A percentile compares a stretch with the other conserved stretches of the same genome.
phyloP scores from a whole-genome alignment of 495 filamentous ascomycete genomes.

The Penicillium coprophilum region DNA sequence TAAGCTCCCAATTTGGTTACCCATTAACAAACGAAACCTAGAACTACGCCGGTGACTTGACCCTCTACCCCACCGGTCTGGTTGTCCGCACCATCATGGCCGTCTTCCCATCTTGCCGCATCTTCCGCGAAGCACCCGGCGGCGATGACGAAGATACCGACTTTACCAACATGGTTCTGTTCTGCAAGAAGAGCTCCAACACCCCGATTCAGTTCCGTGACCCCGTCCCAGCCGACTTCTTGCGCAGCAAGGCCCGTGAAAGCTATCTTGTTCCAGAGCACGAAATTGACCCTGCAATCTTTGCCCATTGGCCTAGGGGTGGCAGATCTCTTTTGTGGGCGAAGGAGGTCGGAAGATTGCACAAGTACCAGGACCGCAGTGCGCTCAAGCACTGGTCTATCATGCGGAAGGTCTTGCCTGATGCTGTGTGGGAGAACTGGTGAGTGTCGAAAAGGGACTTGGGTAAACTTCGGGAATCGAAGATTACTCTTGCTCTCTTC shows the following conservation, averaged over 20 bases:
- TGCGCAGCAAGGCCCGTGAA: slow-evolving; percentile 67
- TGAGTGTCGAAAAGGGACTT: slow-evolving; percentile 38
- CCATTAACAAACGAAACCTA: slow-evolving; percentile 30
- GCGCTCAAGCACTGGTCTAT: slow-evolving; percentile 86
- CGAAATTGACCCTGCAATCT: slow-evolving; percentile 62
- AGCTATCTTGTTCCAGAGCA: slow-evolving; percentile 69
- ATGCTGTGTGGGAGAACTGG: slow-evolving; percentile 84
- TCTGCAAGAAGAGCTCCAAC: slow-evolving; percentile 48
- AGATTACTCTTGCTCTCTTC: not conserved
- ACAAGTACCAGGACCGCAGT: slow-evolving; percentile 67
- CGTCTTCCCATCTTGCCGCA: slow-evolving; percentile 76
- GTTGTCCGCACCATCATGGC: slow-evolving; percentile 69
- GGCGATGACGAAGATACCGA: slow-evolving; percentile 50
- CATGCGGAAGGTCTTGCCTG: slow-evolving; percentile 83
- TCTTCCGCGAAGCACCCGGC: slow-evolving; percentile 73
- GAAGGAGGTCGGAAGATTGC: slow-evolving; percentile 55
- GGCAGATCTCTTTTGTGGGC: slow-evolving; percentile 27
- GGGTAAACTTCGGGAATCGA: not conserved
- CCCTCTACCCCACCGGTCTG: slow-evolving; percentile 65
- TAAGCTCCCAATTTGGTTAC: not conserved
- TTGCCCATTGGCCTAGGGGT: slow-evolving; percentile 36
- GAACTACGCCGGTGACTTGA: slow-evolving; percentile 96
- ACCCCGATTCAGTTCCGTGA: slow-evolving; percentile 63
- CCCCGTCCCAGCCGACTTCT: slow-evolving; percentile 63
- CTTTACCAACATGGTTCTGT: slow-evolving; percentile 87